Percentiles rank a stretch among this genome's conserved stretches.
These are phyloP conservation scores for Solanum chmielewskii DNA, from an alignment of 257 asterid genomes.

Conservation along the genomic window DNA sequence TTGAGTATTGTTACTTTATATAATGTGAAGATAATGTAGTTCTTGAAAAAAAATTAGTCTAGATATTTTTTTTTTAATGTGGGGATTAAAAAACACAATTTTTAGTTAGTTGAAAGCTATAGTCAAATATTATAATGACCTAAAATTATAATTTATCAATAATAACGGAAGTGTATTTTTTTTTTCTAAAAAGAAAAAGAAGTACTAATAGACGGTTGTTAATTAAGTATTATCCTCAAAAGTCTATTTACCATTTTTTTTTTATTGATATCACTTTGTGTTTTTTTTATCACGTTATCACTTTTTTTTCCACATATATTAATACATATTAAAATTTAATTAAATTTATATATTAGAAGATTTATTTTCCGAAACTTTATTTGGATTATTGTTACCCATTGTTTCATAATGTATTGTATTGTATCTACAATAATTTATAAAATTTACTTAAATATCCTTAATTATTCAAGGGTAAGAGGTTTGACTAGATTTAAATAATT, in stretches of 20 bases:
- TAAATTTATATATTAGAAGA: no score
- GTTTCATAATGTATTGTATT: no score
- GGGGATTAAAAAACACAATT: background rate
- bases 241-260: background rate
- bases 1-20: background rate
- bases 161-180: background rate
- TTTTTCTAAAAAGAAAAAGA: background rate
- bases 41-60: background rate
- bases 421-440: no score
- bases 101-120: background rate
- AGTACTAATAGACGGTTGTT: background rate
- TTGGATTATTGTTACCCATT: no score
- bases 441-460: no score
- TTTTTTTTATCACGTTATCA: background rate
- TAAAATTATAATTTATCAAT: background rate
- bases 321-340: no score
- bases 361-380: no score
- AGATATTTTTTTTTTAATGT: background rate
- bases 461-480: no score
- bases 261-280: background rate
- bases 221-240: background rate
- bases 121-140: background rate
- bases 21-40: background rate
- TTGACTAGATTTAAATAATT: no score
- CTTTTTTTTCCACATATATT: background rate